Evolutionary conservation across 1,284 basidiomycete species (phyloP).

Genomic region (Leccinum cinnamomeum): DNA sequence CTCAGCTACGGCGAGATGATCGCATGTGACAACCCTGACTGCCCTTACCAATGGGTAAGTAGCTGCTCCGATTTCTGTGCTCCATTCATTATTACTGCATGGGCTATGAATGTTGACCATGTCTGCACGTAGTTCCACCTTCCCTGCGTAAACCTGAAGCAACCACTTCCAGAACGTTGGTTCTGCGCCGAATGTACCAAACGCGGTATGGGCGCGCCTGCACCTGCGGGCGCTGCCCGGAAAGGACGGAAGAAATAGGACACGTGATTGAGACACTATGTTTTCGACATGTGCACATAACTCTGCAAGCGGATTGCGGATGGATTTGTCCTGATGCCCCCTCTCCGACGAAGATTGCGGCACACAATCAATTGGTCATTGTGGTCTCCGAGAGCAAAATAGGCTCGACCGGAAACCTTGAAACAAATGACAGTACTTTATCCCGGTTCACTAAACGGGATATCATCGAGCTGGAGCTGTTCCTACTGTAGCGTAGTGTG

Average conservation of each 20-base stretch:
- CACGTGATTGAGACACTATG: background rate
- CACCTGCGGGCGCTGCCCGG: conserved; percentile 29
- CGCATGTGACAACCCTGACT: conserved; percentile 65
- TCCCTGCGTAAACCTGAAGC: conserved; percentile 58
- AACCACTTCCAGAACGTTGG: conserved; percentile 60
- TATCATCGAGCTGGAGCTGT: background rate
- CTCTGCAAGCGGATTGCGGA: background rate
- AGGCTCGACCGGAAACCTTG: background rate
- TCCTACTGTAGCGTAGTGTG: conserved; percentile 1
- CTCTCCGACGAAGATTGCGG: background rate
- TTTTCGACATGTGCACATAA: background rate
- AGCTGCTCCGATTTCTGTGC: conserved; percentile 2
- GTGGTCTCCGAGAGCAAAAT: background rate
- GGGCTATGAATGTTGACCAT: conserved; percentile 15
- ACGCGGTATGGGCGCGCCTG: conserved; percentile 33
- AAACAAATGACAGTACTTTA: background rate
- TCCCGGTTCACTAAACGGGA: background rate
- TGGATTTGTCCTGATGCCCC: conserved; percentile 2
- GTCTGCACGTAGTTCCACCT: conserved; percentile 53
- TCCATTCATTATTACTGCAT: conserved; percentile 6
- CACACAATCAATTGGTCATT: conserved; percentile 2
- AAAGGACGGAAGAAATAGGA: conserved; percentile 46
- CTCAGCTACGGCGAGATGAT: conserved; percentile 73
- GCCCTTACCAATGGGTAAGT: conserved; percentile 73
- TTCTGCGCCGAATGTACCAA: conserved; percentile 56